A percentile compares a stretch with the other conserved stretches of the same genome.
These are phyloP conservation scores for Rubus idaeus DNA, from an alignment of 306 rosid genomes.

Conservation along the genomic window DNA sequence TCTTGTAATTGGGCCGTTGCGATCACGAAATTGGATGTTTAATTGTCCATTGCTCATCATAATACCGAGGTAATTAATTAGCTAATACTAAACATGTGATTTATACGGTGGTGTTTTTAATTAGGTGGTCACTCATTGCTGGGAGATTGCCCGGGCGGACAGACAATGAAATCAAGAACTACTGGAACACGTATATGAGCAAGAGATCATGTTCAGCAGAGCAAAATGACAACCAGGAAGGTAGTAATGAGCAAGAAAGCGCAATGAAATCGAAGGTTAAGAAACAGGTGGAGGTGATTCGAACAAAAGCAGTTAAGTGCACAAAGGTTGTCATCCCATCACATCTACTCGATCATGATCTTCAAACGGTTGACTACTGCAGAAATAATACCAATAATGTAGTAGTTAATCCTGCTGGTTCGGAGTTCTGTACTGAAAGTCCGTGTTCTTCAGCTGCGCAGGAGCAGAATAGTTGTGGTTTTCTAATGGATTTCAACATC, in stretches of 20 bases:
- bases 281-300: not conserved
- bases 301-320: slow-evolving; percentile 25
- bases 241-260: not conserved
- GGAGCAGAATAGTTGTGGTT: not conserved
- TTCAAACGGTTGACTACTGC: no score
- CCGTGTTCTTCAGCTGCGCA: not conserved
- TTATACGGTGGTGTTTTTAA: not conserved
- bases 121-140: slow-evolving; percentile 36
- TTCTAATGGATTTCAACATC: slow-evolving; percentile 5
- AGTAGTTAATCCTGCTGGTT: not conserved
- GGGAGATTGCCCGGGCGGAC: slow-evolving; percentile 41
- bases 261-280: not conserved
- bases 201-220: not conserved
- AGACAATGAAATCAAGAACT: slow-evolving; percentile 42
- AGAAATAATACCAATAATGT: no score
- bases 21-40: no score
- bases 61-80: no score
- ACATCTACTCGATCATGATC: not conserved
- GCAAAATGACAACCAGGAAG: not conserved
- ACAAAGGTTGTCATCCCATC: slow-evolving; percentile 7
- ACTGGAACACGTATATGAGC: slow-evolving; percentile 33
- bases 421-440: not conserved
- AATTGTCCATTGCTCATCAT: no score
- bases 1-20: no score
- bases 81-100: no score